phyloP scores from a whole-genome alignment of 306 rosid genomes.

The Arachis stenosperma region DNA sequence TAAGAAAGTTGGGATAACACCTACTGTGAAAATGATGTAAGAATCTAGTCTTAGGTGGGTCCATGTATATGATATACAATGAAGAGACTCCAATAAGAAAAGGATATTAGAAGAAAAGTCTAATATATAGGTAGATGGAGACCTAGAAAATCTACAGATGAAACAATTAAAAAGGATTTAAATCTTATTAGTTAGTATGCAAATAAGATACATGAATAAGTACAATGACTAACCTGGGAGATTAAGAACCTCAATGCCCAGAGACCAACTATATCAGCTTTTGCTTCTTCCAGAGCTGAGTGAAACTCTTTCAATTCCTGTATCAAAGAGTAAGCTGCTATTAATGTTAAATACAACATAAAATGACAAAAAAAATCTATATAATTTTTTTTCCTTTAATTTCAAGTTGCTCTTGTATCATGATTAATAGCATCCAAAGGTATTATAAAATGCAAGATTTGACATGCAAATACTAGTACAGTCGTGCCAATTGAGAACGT shows the following conservation, averaged over 20 bases:
- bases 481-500: background rate
- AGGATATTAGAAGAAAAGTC: too few species aligned
- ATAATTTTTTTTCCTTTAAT: background rate
- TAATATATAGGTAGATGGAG: too few species aligned
- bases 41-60: too few species aligned
- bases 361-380: background rate
- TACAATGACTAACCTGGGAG: conserved; percentile 56
- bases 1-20: too few species aligned
- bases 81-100: too few species aligned
- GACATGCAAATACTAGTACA: background rate
- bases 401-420: background rate
- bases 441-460: conserved; percentile 4
- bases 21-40: too few species aligned
- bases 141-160: too few species aligned
- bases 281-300: conserved; percentile 95
- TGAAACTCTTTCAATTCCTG: conserved; percentile 96
- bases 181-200: background rate
- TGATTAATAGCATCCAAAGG: background rate
- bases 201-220: background rate
- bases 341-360: conserved; percentile 20
- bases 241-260: conserved; percentile 86
- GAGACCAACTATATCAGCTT: conserved; percentile 97
- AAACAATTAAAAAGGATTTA: too few species aligned
- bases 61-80: too few species aligned
- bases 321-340: conserved; percentile 37